Percentiles rank a stretch among this genome's conserved stretches.
Conservation (phyloP, 1,284 basidiomycete genomes). For the Apiotrichum porosum region DNA sequence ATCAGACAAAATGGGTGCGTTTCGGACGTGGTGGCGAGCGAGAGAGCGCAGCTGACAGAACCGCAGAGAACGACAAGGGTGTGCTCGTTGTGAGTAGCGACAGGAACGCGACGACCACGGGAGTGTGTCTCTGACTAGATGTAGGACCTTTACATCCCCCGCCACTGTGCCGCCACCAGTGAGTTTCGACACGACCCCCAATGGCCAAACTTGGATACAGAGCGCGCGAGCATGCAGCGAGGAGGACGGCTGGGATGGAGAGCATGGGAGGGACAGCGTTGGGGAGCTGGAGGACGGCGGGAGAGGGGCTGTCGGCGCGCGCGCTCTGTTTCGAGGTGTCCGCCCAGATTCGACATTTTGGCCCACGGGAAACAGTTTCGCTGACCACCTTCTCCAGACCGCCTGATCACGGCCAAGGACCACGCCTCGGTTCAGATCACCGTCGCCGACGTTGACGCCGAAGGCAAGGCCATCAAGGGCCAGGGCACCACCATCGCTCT, state of each 20-base stretch:
- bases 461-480: conserved; percentile 80
- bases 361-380: no score
- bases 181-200: no score
- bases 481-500: conserved; percentile 85
- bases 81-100: conserved; percentile 97
- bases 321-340: no score
- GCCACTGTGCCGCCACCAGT: conserved; percentile 97
- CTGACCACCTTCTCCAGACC: conserved; percentile 57
- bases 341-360: no score
- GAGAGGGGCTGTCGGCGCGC: no score
- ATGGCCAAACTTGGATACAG: no score
- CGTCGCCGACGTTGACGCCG: conserved; percentile 89
- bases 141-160: conserved; percentile 99
- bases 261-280: not conserved
- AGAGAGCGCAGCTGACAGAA: not conserved
- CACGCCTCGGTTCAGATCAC: conserved; percentile 97
- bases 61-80: conserved; percentile 60
- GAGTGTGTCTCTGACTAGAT: no score
- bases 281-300: no score
- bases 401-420: conserved; percentile 97
- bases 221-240: no score
- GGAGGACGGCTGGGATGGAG: no score
- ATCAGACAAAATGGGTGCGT: conserved; percentile 39
- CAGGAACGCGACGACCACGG: no score
- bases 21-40: no score